A percentile compares a stretch with the other conserved stretches of the same genome.
These are phyloP conservation scores for Colletotrichum lini DNA, from an alignment of 2,329 filamentous ascomycete species.

Conservation along the genomic window DNA sequence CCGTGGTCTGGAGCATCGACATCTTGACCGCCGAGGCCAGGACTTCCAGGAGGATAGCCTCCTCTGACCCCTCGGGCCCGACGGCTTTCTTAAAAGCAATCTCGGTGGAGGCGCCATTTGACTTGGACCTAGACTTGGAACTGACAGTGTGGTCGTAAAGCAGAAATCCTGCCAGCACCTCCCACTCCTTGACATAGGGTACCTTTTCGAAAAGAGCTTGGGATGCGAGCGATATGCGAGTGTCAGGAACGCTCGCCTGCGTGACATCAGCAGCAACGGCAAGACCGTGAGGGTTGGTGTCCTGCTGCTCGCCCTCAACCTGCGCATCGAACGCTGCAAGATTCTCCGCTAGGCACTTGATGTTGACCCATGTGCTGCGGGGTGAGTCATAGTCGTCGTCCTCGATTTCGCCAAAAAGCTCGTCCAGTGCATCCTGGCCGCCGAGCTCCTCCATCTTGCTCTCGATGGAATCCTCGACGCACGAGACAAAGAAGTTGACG, in stretches of 20 bases:
- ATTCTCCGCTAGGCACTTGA: slow-evolving; percentile 91
- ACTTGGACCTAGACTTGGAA: slow-evolving; percentile 64
- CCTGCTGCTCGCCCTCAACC: slow-evolving; percentile 69
- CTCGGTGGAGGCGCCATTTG: slow-evolving; percentile 71
- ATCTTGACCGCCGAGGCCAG: slow-evolving; percentile 86
- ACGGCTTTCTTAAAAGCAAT: slow-evolving; percentile 78
- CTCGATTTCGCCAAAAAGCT: slow-evolving; percentile 79
- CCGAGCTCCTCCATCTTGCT: slow-evolving; percentile 87
- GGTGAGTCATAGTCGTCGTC: slow-evolving; percentile 84
- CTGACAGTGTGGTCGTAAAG: slow-evolving; percentile 89
- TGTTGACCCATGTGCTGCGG: slow-evolving; percentile 87
- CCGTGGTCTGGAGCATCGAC: slow-evolving; percentile 75
- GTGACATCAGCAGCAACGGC: slow-evolving; percentile 69
- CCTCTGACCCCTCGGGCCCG: slow-evolving; percentile 82
- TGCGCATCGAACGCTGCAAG: slow-evolving; percentile 85
- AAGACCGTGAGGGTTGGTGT: slow-evolving; percentile 59
- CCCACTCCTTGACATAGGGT: slow-evolving; percentile 87
- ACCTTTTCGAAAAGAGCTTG: slow-evolving; percentile 89
- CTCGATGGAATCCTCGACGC: slow-evolving; percentile 85
- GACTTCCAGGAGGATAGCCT: slow-evolving; percentile 88
- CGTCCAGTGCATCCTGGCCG: slow-evolving; percentile 82
- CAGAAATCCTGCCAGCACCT: slow-evolving; percentile 88
- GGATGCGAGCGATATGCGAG: slow-evolving; percentile 87
- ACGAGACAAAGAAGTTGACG: slow-evolving; percentile 90
- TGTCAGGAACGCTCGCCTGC: slow-evolving; percentile 78